These are phyloP conservation scores for Exutisphaerella laricina DNA, from an alignment of 2,329 filamentous ascomycete species.

Conservation along the genomic window DNA sequence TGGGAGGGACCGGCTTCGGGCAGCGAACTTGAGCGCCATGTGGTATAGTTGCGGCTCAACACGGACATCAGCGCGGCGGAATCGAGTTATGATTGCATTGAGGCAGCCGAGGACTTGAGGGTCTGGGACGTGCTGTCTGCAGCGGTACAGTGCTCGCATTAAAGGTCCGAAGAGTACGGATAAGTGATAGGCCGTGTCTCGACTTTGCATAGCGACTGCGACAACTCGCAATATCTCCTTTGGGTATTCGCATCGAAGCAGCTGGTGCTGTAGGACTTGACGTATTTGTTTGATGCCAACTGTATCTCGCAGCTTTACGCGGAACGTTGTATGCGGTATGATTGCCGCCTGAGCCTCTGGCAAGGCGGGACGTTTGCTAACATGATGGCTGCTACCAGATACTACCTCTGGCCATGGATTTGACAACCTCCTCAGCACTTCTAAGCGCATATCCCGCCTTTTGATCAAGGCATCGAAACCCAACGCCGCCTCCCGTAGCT, in stretches of 20 bases:
- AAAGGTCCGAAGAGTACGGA: slow-evolving; percentile 24
- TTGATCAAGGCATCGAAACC: slow-evolving; percentile 24
- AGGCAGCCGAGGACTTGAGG: slow-evolving; percentile 25
- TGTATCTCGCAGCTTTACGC: slow-evolving; percentile 19
- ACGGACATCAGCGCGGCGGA: slow-evolving; percentile 21
- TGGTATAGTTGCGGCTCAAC: slow-evolving; percentile 21
- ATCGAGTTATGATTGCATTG: slow-evolving; percentile 26
- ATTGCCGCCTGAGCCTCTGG: slow-evolving; percentile 18
- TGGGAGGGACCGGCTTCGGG: slow-evolving; percentile 26
- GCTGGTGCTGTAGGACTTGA: slow-evolving; percentile 26
- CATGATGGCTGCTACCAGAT: slow-evolving; percentile 7
- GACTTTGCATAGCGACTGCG: slow-evolving; percentile 27
- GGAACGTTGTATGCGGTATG: slow-evolving; percentile 25
- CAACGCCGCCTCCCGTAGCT: slow-evolving; percentile 12
- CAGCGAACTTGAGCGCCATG: slow-evolving; percentile 33
- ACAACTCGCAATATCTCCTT: slow-evolving; percentile 29
- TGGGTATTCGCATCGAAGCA: slow-evolving; percentile 27
- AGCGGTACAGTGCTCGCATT: slow-evolving; percentile 32
- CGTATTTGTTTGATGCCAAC: slow-evolving; percentile 20
- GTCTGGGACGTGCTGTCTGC: slow-evolving; percentile 29
- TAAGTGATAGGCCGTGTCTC: slow-evolving; percentile 18
- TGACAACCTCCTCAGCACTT: slow-evolving; percentile 22
- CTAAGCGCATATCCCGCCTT: slow-evolving; percentile 19
- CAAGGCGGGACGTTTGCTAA: slow-evolving; percentile 6
- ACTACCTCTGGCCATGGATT: slow-evolving; percentile 23